phyloP scores from a whole-genome alignment of 192 early-diverging fungal species.

The Coemansia sp. region DNA sequence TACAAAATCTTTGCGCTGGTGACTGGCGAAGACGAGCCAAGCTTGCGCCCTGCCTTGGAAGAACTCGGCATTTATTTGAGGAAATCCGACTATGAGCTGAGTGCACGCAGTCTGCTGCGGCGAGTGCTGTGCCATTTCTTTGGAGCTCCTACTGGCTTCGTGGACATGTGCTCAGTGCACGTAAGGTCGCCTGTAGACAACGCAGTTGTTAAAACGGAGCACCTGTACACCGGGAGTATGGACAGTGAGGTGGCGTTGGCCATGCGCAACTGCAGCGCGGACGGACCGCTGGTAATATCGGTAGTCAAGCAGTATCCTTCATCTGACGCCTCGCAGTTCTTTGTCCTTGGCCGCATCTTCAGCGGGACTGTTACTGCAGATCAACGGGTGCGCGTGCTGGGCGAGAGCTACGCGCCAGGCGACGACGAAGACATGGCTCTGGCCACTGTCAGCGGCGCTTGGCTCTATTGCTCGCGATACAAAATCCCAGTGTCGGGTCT shows the following conservation, averaged over 20 bases:
- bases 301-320: constrained; percentile 89
- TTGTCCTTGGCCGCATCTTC: constrained; percentile 91
- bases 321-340: constrained; percentile 78
- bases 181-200: constrained; percentile 77
- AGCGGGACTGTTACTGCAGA: constrained; percentile 78
- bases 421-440: constrained; percentile 92
- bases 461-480: constrained; percentile 79
- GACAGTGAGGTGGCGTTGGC: constrained; percentile 55
- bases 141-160: constrained; percentile 80
- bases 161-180: constrained; percentile 81
- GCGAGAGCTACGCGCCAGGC: constrained; percentile 81
- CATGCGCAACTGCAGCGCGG: constrained; percentile 77
- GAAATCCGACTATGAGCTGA: constrained; percentile 65
- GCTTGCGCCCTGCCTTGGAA: constrained; percentile 65
- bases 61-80: constrained; percentile 81
- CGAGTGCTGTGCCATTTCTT: constrained; percentile 86
- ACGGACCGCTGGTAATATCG: constrained; percentile 90
- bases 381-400: constrained; percentile 82
- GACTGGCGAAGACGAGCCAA: constrained; percentile 48
- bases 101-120: constrained; percentile 81
- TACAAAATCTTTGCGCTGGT: constrained; percentile 89
- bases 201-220: constrained; percentile 59
- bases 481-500: constrained; percentile 71
- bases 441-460: constrained; percentile 68
- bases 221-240: constrained; percentile 61